Percentiles rank a stretch among this genome's conserved stretches.
Evolutionary conservation across 495 filamentous ascomycete genomes (phyloP).

Genomic region (Neurospora intermedia): DNA sequence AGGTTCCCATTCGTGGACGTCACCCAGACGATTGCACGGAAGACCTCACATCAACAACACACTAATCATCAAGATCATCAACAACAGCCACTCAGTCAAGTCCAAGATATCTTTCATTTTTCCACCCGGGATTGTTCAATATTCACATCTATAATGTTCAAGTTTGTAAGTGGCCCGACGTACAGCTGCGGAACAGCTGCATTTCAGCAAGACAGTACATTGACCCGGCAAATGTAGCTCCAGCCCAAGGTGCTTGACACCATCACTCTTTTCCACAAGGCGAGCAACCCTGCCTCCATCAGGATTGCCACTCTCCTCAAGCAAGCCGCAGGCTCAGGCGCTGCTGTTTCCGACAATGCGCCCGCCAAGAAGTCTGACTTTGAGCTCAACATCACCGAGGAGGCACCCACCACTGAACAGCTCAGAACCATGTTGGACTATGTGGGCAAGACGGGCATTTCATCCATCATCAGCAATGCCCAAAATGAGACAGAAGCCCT

Average conservation of each 20-base stretch:
- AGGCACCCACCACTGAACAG: constrained; percentile 72
- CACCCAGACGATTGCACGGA: not conserved
- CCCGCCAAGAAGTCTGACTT: constrained; percentile 66
- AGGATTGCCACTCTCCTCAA: constrained; percentile 64
- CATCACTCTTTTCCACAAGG: constrained; percentile 90
- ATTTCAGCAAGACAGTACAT: not conserved
- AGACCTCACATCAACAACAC: not conserved
- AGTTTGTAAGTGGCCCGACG: not conserved
- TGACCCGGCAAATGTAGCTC: constrained; percentile 4
- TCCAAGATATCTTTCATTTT: not conserved
- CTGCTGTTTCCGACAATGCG: constrained; percentile 45
- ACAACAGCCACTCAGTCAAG: not conserved
- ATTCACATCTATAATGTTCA: not conserved
- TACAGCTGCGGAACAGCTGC: not conserved
- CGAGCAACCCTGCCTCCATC: constrained; percentile 51
- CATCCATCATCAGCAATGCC: constrained; percentile 61
- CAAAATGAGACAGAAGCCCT: constrained; percentile 62
- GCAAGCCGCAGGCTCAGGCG: constrained; percentile 40
- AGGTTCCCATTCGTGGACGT: not conserved
- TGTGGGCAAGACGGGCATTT: constrained; percentile 43
- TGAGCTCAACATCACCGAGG: constrained; percentile 76
- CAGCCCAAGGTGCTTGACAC: constrained; percentile 80
- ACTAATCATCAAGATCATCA: not conserved
- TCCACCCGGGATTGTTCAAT: not conserved
- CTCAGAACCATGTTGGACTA: constrained; percentile 82